Conservation (phyloP, 2,329 filamentous ascomycete species). For the Didymella exigua region DNA sequence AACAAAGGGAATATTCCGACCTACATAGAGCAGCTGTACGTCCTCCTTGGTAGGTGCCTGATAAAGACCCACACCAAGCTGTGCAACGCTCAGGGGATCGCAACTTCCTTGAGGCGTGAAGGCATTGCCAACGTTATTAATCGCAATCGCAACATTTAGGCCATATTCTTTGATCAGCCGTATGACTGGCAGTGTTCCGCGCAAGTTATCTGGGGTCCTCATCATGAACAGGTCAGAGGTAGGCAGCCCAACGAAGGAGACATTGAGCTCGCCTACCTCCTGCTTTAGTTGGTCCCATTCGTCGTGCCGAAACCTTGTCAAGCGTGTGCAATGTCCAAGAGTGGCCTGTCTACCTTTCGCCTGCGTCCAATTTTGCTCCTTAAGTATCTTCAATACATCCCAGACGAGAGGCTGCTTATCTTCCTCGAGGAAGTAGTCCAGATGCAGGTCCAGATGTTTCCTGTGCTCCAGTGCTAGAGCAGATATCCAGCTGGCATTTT, state of each 20-base stretch:
- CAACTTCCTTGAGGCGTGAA: slow-evolving; percentile 73
- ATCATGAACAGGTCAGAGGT: slow-evolving; percentile 78
- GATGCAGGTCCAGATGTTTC: slow-evolving; percentile 71
- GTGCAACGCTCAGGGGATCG: slow-evolving; percentile 68
- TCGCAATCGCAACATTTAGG: slow-evolving; percentile 65
- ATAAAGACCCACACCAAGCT: slow-evolving; percentile 47
- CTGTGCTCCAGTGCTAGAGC: slow-evolving; percentile 56
- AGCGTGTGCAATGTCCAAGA: slow-evolving; percentile 71
- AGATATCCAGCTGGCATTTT: slow-evolving; percentile 69
- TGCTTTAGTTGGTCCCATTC: slow-evolving; percentile 59
- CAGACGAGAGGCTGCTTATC: slow-evolving; percentile 58
- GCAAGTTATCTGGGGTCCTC: slow-evolving; percentile 52
- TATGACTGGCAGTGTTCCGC: slow-evolving; percentile 68
- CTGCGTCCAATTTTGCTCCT: slow-evolving; percentile 56
- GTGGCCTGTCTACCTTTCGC: slow-evolving; percentile 42
- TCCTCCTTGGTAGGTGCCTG: slow-evolving; percentile 67
- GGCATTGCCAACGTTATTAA: slow-evolving; percentile 77
- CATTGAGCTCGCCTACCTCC: slow-evolving; percentile 60
- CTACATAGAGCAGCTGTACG: slow-evolving; percentile 63
- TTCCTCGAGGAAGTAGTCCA: slow-evolving; percentile 70
- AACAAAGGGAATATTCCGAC: slow-evolving; percentile 29
- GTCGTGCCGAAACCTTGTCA: slow-evolving; percentile 60
- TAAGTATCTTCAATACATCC: slow-evolving; percentile 60
- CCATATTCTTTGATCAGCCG: slow-evolving; percentile 64
- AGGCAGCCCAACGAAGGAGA: slow-evolving; percentile 72